Evolutionary conservation across 164 flowering plant species (phyloP).

Genomic region (Sedum album): DNA sequence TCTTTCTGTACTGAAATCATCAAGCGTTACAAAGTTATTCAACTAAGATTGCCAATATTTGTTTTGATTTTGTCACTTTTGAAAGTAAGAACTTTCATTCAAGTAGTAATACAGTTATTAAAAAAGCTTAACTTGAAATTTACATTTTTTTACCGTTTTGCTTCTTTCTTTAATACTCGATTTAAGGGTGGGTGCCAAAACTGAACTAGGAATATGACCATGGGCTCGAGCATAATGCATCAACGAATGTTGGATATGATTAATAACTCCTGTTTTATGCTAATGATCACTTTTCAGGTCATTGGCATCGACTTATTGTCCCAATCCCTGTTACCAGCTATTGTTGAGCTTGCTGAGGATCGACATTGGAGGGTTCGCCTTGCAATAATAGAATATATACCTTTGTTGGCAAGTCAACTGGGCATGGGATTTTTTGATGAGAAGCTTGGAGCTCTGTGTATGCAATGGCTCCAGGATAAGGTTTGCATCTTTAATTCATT

Average conservation of each 20-base stretch:
- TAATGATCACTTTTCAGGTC: slow-evolving; percentile 42
- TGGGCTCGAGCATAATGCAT: neutral
- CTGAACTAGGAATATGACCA: neutral
- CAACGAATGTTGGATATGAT: neutral
- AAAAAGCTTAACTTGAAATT: no score
- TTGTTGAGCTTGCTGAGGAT: slow-evolving; percentile 98
- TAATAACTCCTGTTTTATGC: neutral
- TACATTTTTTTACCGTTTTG: neutral
- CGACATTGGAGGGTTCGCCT: slow-evolving; percentile 96
- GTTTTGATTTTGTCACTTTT: neutral
- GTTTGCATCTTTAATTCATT: slow-evolving; percentile 20
- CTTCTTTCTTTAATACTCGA: neutral
- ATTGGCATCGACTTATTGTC: slow-evolving; percentile 94
- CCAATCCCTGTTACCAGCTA: slow-evolving; percentile 84
- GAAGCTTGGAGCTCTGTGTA: slow-evolving; percentile 87
- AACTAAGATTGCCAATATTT: no score
- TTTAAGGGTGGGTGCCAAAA: neutral
- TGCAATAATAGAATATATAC: slow-evolving; percentile 92
- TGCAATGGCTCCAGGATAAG: slow-evolving; percentile 84
- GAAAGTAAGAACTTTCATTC: neutral
- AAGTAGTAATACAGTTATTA: no score
- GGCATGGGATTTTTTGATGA: slow-evolving; percentile 95
- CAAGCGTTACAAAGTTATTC: no score
- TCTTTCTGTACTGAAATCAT: no score
- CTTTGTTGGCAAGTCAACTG: slow-evolving; percentile 87